Conservation (phyloP, 352 stramenopile genomes). For the Pythium phragmiticola region DNA sequence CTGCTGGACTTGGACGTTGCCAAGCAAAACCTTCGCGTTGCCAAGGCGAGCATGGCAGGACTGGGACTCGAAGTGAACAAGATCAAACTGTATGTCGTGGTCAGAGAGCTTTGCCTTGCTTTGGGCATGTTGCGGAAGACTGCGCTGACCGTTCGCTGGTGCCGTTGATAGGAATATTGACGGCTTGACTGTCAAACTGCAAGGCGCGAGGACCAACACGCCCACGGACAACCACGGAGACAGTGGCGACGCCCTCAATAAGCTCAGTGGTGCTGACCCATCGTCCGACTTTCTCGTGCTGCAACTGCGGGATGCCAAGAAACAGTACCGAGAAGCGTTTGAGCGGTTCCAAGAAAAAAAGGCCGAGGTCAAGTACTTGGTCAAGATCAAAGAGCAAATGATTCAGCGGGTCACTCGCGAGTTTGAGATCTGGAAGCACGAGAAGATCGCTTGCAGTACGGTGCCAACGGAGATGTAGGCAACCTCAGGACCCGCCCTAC, state of each 20-base stretch:
- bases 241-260: not conserved
- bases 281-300: slow-evolving; percentile 29
- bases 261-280: not conserved
- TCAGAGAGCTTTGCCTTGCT: not conserved
- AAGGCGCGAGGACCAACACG: slow-evolving; percentile 23
- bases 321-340: slow-evolving; percentile 44
- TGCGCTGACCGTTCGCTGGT: no score
- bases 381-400: slow-evolving; percentile 67
- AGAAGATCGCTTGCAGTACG: not conserved
- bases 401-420: slow-evolving; percentile 49
- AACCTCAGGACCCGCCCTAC: not conserved
- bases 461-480: not conserved
- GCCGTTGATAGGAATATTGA: slow-evolving; percentile 45
- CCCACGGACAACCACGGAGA: slow-evolving; percentile 6
- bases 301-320: slow-evolving; percentile 64
- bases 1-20: slow-evolving; percentile 55
- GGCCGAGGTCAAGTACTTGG: slow-evolving; percentile 49
- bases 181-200: slow-evolving; percentile 36
- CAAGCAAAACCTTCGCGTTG: slow-evolving; percentile 55
- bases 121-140: no score
- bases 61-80: slow-evolving; percentile 54
- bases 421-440: slow-evolving; percentile 47
- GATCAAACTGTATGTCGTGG: slow-evolving; percentile 51
- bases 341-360: slow-evolving; percentile 55
- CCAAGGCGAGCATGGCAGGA: slow-evolving; percentile 33